These are phyloP conservation scores for Solanum pennellii DNA, from an alignment of 257 asterid genomes.

Conservation along the genomic window DNA sequence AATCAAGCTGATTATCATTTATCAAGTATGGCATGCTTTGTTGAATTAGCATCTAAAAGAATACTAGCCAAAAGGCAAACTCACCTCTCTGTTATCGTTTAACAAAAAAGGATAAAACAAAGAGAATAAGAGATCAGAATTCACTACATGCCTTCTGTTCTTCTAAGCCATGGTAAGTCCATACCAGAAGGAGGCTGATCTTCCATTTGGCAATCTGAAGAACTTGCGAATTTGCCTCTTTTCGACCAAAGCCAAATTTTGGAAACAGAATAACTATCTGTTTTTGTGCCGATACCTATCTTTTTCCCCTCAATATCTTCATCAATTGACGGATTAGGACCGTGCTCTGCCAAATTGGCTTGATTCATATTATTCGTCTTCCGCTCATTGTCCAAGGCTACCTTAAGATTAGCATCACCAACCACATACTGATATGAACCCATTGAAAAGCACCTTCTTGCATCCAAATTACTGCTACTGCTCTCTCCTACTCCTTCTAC, in stretches of 20 bases:
- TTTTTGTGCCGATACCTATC: conserved; percentile 63
- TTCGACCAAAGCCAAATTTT: conserved; percentile 98
- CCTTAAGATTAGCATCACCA: conserved; percentile 64
- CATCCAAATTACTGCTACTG: conserved; percentile 78
- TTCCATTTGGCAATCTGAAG: conserved; percentile 23
- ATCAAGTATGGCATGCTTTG: not conserved
- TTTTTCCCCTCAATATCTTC: conserved; percentile 54
- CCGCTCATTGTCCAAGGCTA: conserved; percentile 44
- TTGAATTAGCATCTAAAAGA: not conserved
- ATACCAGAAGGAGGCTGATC: not conserved
- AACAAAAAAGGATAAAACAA: not conserved
- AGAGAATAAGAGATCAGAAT: conserved; percentile 2
- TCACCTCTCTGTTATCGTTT: not conserved
- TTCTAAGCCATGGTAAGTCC: conserved; percentile 23
- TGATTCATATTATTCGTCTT: not conserved
- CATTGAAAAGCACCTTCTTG: conserved; percentile 82
- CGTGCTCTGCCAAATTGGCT: not conserved
- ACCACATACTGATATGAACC: conserved; percentile 91
- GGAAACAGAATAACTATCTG: conserved; percentile 92
- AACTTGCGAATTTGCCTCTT: conserved; percentile 61
- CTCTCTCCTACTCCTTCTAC: conserved; percentile 50
- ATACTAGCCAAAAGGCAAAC: not conserved
- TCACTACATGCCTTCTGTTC: conserved; percentile 14
- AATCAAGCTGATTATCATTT: not conserved
- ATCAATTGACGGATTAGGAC: conserved; percentile 8